Base-by-base conservation (phyloP, 345 rosid genomes). In the Eucalyptus viminalis region DNA sequence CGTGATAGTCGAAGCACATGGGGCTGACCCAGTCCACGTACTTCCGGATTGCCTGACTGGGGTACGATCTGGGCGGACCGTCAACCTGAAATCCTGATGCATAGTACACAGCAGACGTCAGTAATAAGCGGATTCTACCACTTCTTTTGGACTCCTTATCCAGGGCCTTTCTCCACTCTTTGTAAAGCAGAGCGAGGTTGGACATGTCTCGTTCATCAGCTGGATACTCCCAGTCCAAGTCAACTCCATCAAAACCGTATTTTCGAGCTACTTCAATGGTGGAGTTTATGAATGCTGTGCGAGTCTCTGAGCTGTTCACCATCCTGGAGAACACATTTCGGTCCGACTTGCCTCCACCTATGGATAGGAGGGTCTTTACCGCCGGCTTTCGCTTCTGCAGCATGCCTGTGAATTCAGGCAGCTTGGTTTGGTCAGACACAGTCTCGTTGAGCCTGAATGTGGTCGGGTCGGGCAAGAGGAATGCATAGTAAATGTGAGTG, bases 201-300 rank as follows among this genome's bases (percentile, higher is more conserved):
- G 49, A 45, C 95, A 92, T 93, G 60, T 94, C 95, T 43, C 44
- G 29, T 10, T 87, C 87, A n/a, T 91, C 88, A 9, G 83, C 90
- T 4, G 95, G 95, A 45, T 40, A 95, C 87, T 95, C 95, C 94
- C 95, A 95, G 87, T 95, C 95, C 7, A 95, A 69, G 67, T 94
- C 95, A n/a, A 95, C 88, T 8, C 95, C 96, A 62, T 94, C 91
- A n/a, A 92, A 94, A 2, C 91, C 89, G 45, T 92, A 93, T 4
- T 12, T 58, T 45, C 95, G 88, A 15, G 94, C 94, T 7, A 92
- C 87, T 88, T 91, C 91, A 25, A 94, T 93, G 14, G 90, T 90
- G 9, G 96, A 93, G 9, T 86, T 54, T 56, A 93, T 92, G 88
- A 94, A 93, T 17, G 69, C 44, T 22, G 86, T 89, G 15, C 95